Base-by-base conservation (phyloP, 164 flowering plant species). In the Euptelea pleiosperma region DNA sequence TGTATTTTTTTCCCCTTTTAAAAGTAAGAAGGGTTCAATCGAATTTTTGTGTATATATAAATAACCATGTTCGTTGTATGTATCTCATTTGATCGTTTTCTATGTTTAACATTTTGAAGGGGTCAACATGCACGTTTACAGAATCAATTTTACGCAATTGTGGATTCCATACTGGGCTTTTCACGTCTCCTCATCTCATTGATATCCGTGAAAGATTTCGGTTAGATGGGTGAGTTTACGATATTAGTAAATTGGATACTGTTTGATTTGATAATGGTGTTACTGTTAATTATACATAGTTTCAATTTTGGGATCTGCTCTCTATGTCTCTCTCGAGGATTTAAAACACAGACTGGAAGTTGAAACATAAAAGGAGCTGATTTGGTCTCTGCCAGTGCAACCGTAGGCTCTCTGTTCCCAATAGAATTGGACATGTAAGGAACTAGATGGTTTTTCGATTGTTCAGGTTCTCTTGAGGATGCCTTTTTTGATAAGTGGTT, bases 161-260 rank as follows among this genome's bases (percentile, higher is more conserved):
- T 81, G 99, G 99, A 16, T 88, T 94, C 66, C 89, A 37, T 54
- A 94, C 99, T 30, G 97, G 99, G 18, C 89, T 94, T 63, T 91
- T 94, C 76, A 94, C 97, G 8, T 88, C 97, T 68, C 99, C 99
- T 60, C 99, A 88, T 73, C 88, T 94, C 69, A 91, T 94, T 73
- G 99, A 94, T 70, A 73, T 94, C 34, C 79, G 97, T 42, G 99
- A 94, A 75, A 83, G 99, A 73, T 91, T 94, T 70, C 83, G 89
- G 34, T 43, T 94, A 71, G 82, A 94, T 73, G 96, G 99, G 99
- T 93, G 65, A 77, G 91, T 73, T 54, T 8, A 58, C 35, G 35
- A n/a, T 29, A 7, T 19, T 31, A 21, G n/a, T n/a, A n/a, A n/a
- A 25, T 14, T 19, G 2, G 4, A 18, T 5, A 9, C 26, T 30